Evolutionary conservation across 176 grass and related monocot species (phyloP), one percentile per base, ranked within the genome.

Genomic region (Oryza brachyantha): DNA sequence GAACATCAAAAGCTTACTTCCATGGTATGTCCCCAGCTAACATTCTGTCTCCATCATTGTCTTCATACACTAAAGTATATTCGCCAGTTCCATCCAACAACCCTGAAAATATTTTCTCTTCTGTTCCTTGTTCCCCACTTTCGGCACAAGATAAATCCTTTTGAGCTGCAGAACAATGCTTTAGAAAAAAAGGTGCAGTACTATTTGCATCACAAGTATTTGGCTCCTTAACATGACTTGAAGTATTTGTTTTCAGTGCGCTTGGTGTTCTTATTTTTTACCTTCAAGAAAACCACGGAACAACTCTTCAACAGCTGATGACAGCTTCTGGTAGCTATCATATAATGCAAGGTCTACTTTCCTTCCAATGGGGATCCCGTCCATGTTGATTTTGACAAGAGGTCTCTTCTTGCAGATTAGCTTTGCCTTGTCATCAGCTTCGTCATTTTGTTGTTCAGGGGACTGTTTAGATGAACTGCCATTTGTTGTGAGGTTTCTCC

Each of bases 301-400:
- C 40, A 99, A 83, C 28, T 89, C 77, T 89, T 95, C 46, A 13
- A 95, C 72, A 9, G 88, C 88, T 17, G 29, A 87, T 40, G 87
- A 86, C 3, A 99, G 79, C 43, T 93, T 91, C 38, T 91, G 81
- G 50, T 91, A 99, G 74, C 52, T 81, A 39, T 89, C 64, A 35
- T 79, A 86, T 3, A 88, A 75, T 21, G 78, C 70, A 5, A 99
- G 64, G 59, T 99, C 76, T 54, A 99, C 78, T 81, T 98, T 98
- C 66, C 96, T 90, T 89, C 96, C 96, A 45, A 98, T 98, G 22
- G 92, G 96, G 78, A 93, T 88, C 45, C 96, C 92, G 38, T 98
- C 96, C 96, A 98, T 98, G 88, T 98, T 98, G 63, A 98, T 93
- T 80, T 98, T 98, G 35, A 98, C 72, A 48, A 98, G 89, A 17